Conservation (phyloP, 116 monocot species). For the Papilionanthe hybrid region DNA sequence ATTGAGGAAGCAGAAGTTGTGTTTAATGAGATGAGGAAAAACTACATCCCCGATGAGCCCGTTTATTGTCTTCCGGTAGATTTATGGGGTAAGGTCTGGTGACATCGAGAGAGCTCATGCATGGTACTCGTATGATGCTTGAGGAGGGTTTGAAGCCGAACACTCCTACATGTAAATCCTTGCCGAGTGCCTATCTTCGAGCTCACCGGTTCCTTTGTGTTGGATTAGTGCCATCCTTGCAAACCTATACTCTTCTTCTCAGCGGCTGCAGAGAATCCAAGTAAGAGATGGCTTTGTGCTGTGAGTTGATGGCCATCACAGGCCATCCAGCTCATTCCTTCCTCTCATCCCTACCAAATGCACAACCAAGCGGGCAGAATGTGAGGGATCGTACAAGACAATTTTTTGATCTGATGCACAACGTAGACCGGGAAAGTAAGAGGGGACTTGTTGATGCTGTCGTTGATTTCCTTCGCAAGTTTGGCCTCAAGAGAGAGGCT, state of each 20-base stretch:
- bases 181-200: constrained; percentile 78
- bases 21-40: no score
- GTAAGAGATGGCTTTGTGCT: constrained; percentile 36
- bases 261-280: constrained; percentile 57
- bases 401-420: constrained; percentile 84
- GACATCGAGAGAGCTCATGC: constrained; percentile 65
- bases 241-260: constrained; percentile 89
- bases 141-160: constrained; percentile 74
- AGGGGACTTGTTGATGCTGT: constrained; percentile 87
- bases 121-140: constrained; percentile 85
- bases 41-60: constrained; percentile 86
- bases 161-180: constrained; percentile 88
- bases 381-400: constrained; percentile 53
- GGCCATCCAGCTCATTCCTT: no score
- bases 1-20: no score
- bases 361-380: constrained; percentile 77
- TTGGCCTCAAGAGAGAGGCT: constrained; percentile 88
- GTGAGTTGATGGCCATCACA: no score
- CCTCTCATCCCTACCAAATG: constrained; percentile 59
- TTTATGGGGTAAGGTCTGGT: constrained; percentile 91
- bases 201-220: constrained; percentile 38
- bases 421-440: constrained; percentile 92
- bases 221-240: constrained; percentile 75
- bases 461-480: constrained; percentile 87
- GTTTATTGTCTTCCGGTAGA: constrained; percentile 90